phyloP scores from a whole-genome alignment of 805 yeast species.

The Lachancea waltii region DNA sequence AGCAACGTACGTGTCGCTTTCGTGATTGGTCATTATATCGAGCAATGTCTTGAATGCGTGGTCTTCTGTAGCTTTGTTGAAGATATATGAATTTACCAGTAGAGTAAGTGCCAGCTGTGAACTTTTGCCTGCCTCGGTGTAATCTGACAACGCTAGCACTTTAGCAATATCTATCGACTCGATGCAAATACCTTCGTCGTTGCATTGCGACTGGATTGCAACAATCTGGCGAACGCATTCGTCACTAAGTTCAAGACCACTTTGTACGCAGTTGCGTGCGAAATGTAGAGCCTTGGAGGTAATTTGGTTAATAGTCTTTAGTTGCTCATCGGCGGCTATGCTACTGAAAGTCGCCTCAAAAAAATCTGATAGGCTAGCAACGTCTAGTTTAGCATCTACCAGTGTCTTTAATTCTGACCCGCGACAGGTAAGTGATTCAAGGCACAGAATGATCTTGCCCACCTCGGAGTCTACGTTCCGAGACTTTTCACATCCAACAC shows the following conservation, averaged over 20 bases:
- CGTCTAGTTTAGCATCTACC: not conserved
- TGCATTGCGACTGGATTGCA: no score
- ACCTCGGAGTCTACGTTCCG: constrained; percentile 42
- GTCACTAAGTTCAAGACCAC: not conserved
- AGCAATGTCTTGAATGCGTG: no score
- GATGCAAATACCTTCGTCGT: not conserved
- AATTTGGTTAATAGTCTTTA: not conserved
- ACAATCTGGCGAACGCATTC: not conserved
- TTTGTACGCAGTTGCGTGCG: not conserved
- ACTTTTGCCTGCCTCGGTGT: no score
- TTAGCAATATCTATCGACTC: not conserved
- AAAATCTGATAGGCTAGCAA: constrained; percentile 2
- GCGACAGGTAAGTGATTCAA: constrained; percentile 25
- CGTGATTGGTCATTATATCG: no score
- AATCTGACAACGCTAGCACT: not conserved
- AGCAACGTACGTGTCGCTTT: no score
- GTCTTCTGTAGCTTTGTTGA: no score
- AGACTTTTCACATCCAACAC: constrained; percentile 17
- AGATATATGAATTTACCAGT: no score
- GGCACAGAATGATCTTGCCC: constrained; percentile 42
- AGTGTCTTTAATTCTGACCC: not conserved
- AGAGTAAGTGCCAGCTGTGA: no score
- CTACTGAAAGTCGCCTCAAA: constrained; percentile 1
- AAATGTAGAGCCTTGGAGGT: not conserved
- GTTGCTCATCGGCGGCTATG: not conserved